phyloP scores from a whole-genome alignment of 208 protist species.

The Zelonia costaricensis region DNA sequence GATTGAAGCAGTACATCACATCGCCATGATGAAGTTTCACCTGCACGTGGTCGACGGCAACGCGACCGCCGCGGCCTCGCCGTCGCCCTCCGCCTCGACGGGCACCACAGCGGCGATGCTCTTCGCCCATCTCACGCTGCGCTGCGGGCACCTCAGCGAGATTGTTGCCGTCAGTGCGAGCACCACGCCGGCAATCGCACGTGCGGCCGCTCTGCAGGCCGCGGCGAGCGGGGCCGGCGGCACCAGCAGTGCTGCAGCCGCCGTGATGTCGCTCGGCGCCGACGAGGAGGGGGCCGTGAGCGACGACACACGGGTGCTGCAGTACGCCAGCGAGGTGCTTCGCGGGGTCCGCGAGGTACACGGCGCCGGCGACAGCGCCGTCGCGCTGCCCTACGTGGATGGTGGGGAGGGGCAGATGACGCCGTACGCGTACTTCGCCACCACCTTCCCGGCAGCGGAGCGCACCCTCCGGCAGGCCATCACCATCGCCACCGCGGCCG shows the following conservation, averaged over 20 bases:
- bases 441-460: conserved; percentile 51
- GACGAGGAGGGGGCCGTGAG: conserved; percentile 4
- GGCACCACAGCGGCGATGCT: conserved; percentile 41
- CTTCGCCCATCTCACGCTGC: conserved; percentile 75
- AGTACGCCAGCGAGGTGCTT: conserved; percentile 13
- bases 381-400: conserved; percentile 13
- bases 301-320: conserved; percentile 29
- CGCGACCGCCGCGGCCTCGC: conserved; percentile 13
- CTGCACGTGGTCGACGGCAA: conserved; percentile 74
- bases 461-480: conserved; percentile 10
- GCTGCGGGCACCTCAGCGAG: conserved; percentile 59
- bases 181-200: conserved; percentile 21
- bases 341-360: no score
- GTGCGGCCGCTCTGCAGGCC: conserved; percentile 7
- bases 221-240: not conserved
- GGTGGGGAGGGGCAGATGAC: conserved; percentile 1
- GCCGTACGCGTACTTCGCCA: conserved; percentile 54
- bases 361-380: not conserved
- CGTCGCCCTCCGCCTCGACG: not conserved
- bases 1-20: no score
- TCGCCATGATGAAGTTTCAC: conserved; percentile 41
- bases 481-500: not conserved
- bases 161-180: conserved; percentile 71
- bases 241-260: not conserved
- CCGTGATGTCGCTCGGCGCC: not conserved